These are phyloP conservation scores for Blepharisma stoltei DNA, from an alignment of 73 alveolate species.

Conservation along the genomic window DNA sequence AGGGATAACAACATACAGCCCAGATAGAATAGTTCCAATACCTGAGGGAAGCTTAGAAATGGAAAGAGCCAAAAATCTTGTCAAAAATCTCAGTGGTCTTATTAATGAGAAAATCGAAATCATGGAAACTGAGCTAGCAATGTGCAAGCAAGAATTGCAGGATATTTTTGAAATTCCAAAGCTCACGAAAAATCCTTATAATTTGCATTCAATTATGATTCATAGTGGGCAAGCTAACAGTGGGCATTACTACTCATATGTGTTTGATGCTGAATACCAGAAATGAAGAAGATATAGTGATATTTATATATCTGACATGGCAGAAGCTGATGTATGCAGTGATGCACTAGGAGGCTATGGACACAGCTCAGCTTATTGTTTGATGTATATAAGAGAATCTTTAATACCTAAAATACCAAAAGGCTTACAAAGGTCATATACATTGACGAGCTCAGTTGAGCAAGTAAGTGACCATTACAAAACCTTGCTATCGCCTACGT, in stretches of 20 bases:
- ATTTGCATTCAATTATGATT: constrained; percentile 52
- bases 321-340: constrained; percentile 52
- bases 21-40: too few relatives aligned
- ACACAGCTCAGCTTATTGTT: constrained; percentile 63
- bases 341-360: constrained; percentile 76
- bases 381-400: constrained; percentile 58
- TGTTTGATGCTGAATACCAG: constrained; percentile 46
- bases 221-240: constrained; percentile 77
- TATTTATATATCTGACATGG: constrained; percentile 53
- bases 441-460: too few relatives aligned
- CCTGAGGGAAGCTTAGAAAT: too few relatives aligned
- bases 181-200: constrained; percentile 42
- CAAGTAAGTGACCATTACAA: too few relatives aligned
- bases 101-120: too few relatives aligned
- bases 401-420: neutral
- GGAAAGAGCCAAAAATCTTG: too few relatives aligned
- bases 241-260: constrained; percentile 81
- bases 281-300: constrained; percentile 72
- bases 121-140: too few relatives aligned
- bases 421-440: too few relatives aligned
- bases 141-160: neutral
- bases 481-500: too few relatives aligned
- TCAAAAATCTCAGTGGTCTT: too few relatives aligned
- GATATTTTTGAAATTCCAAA: neutral
- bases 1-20: too few relatives aligned